A percentile compares a stretch with the other conserved stretches of the same genome.
These are phyloP conservation scores for Russula lepida DNA, from an alignment of 768 basidiomycete species.

Conservation along the genomic window DNA sequence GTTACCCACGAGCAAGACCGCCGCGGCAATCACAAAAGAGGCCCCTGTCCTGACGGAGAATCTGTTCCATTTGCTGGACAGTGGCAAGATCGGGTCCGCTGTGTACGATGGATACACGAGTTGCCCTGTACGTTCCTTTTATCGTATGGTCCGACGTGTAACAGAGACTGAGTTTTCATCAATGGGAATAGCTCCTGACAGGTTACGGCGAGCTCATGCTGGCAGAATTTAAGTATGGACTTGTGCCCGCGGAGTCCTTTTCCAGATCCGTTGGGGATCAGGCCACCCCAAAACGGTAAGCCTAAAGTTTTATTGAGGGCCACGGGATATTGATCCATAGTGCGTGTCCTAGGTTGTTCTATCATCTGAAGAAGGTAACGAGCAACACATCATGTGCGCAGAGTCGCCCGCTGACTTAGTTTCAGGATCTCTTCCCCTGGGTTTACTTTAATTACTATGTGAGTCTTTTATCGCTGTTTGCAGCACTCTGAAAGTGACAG, in stretches of 20 bases:
- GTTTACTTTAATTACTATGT: constrained; percentile 28
- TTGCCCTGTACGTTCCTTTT: constrained; percentile 55
- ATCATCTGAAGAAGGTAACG: constrained; percentile 36
- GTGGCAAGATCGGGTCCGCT: constrained; percentile 60
- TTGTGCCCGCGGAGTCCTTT: constrained; percentile 84
- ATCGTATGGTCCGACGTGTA: not conserved
- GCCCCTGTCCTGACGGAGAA: constrained; percentile 89
- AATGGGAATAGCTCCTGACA: constrained; percentile 52
- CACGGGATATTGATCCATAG: not conserved
- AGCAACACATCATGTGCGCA: not conserved
- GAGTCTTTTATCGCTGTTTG: not conserved
- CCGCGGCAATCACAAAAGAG: constrained; percentile 87
- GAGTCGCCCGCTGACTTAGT: not conserved
- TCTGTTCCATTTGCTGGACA: constrained; percentile 64
- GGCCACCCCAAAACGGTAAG: constrained; percentile 61
- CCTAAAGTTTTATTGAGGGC: not conserved
- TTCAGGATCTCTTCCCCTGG: constrained; percentile 30
- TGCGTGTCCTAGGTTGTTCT: constrained; percentile 30
- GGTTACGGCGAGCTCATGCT: constrained; percentile 79
- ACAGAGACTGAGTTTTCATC: constrained; percentile 1
- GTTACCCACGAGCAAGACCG: constrained; percentile 92
- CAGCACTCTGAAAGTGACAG: not conserved
- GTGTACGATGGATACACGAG: constrained; percentile 85
- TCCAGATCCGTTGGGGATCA: constrained; percentile 61
- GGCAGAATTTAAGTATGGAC: constrained; percentile 91